A percentile compares a stretch with the other conserved stretches of the same genome.
These are phyloP conservation scores for Carallia brachiata DNA, from an alignment of 345 rosid species.

Conservation along the genomic window DNA sequence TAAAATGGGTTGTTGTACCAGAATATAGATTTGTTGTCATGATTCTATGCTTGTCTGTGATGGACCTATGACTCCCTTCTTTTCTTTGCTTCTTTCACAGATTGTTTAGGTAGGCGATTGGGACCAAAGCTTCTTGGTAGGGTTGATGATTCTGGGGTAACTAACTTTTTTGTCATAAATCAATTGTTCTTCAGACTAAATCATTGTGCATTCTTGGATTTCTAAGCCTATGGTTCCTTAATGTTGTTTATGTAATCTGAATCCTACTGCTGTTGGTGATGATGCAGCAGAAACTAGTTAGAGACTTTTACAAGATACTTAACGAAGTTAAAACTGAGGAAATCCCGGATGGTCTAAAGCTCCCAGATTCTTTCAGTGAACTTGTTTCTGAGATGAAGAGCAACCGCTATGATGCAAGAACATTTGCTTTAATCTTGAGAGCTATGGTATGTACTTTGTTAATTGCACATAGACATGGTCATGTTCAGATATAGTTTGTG, in stretches of 20 bases:
- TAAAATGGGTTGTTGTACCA: not conserved
- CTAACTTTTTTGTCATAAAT: slow-evolving; percentile 9
- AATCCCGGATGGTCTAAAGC: slow-evolving; percentile 77
- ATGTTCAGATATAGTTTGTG: not conserved
- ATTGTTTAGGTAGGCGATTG: slow-evolving; percentile 97
- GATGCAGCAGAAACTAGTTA: slow-evolving; percentile 71
- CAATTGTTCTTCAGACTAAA: not conserved
- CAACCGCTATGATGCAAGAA: slow-evolving; percentile 82
- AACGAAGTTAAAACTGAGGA: slow-evolving; percentile 75
- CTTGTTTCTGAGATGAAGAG: slow-evolving; percentile 90
- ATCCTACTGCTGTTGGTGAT: slow-evolving; percentile 25
- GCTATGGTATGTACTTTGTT: slow-evolving; percentile 70
- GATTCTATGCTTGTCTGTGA: slow-evolving; percentile 14
- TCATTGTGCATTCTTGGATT: not conserved
- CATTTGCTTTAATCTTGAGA: slow-evolving; percentile 70
- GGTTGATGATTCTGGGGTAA: slow-evolving; percentile 94
- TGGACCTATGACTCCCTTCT: slow-evolving; percentile 17
- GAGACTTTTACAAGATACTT: slow-evolving; percentile 81
- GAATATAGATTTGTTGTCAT: slow-evolving; percentile 2
- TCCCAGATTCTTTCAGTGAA: slow-evolving; percentile 78
- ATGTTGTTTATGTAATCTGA: slow-evolving; percentile 24
- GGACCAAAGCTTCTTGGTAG: slow-evolving; percentile 96
- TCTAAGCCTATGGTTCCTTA: slow-evolving; percentile 3
- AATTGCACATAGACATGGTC: not conserved
- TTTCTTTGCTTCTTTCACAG: slow-evolving; percentile 40